These are phyloP conservation scores for Sordariomycetes sp. DNA, from an alignment of 2,329 filamentous ascomycete genomes.

Conservation along the genomic window DNA sequence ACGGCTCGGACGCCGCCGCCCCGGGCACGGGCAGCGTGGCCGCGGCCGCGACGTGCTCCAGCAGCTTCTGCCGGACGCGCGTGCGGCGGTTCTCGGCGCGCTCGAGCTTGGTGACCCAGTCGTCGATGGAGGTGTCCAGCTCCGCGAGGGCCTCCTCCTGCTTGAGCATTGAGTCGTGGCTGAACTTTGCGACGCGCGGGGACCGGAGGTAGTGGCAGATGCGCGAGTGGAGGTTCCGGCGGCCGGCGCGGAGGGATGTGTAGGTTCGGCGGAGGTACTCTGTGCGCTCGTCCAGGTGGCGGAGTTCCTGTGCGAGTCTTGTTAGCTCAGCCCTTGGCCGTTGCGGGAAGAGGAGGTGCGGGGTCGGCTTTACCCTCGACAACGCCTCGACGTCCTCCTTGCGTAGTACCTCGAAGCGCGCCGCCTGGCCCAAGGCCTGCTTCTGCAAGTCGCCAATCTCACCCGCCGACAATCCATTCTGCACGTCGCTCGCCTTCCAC, in stretches of 20 bases:
- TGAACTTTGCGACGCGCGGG: slow-evolving; percentile 57
- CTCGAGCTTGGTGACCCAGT: slow-evolving; percentile 71
- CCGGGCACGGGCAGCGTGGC: slow-evolving; percentile 31
- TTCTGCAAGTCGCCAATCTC: slow-evolving; percentile 40
- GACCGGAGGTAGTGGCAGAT: slow-evolving; percentile 68
- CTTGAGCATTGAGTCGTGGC: slow-evolving; percentile 60
- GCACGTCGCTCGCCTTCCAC: slow-evolving; percentile 37
- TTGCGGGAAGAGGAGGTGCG: not conserved
- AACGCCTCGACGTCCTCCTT: slow-evolving; percentile 50
- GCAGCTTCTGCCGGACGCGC: slow-evolving; percentile 63
- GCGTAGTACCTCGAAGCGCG: slow-evolving; percentile 50
- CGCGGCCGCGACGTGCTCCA: slow-evolving; percentile 69
- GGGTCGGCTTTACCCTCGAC: slow-evolving; percentile 34
- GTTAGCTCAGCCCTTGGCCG: slow-evolving; percentile 4
- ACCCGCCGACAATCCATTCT: slow-evolving; percentile 26
- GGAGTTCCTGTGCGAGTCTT: slow-evolving; percentile 43
- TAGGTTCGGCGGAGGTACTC: slow-evolving; percentile 70
- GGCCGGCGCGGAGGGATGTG: slow-evolving; percentile 59
- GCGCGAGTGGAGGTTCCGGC: slow-evolving; percentile 61
- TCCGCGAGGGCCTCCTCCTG: slow-evolving; percentile 70
- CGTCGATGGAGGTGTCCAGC: slow-evolving; percentile 65
- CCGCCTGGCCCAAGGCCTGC: slow-evolving; percentile 49
- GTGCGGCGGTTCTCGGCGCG: slow-evolving; percentile 65
- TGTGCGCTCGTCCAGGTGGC: slow-evolving; percentile 62
- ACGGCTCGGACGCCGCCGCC: slow-evolving; percentile 21